Evolutionary conservation across 164 flowering plant genomes (phyloP), one percentile per base, ranked within the genome.

Genomic region (Buxus sempervirens): DNA sequence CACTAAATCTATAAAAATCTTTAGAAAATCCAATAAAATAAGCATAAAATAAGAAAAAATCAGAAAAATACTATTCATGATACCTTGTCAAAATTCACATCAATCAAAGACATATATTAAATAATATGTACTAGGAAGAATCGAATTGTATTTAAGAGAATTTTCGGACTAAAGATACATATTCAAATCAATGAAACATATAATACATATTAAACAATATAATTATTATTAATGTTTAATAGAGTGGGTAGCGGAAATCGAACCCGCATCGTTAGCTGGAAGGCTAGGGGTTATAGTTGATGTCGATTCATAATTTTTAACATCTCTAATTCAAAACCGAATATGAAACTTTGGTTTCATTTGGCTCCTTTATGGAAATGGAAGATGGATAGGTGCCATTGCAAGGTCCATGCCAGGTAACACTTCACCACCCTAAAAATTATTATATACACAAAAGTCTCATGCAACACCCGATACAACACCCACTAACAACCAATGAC

Each of bases 291-390:
- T 36, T 62, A 62, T 62, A 62, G 64, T 62, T 22, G 48, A 36
- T 49, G 51, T 62, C 19, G 21, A 36, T 62, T 62, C 58, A 55
- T 36, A 9, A 18, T 28, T 62, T 62, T 62, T 63, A 63, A 63
- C 28, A 5, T 63, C 66, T 63, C 54, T 63, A 36, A 63, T 42
- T 63, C 54, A 63, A 23, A 63, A 63, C 54, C 66, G 9, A 63
- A 63, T 54, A 53, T 49, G 59, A 53, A 65, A 65, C 68, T 65
- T 54, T 65, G 58, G 45, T 26, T 65, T 51, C 45, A 53, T 65
- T 65, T 5, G 58, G 58, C 59, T 65, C 68, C 58, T 65, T 65
- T 65, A 65, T 26, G 59, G 67, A 51, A 26, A 62, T 53, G 56
- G 21, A 53, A 55, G 12, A 63, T n/a, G 9, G 54, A 41, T 45